These are phyloP conservation scores for Remersonia thermophila DNA, from an alignment of 2,329 filamentous ascomycete genomes.

Conservation along the genomic window DNA sequence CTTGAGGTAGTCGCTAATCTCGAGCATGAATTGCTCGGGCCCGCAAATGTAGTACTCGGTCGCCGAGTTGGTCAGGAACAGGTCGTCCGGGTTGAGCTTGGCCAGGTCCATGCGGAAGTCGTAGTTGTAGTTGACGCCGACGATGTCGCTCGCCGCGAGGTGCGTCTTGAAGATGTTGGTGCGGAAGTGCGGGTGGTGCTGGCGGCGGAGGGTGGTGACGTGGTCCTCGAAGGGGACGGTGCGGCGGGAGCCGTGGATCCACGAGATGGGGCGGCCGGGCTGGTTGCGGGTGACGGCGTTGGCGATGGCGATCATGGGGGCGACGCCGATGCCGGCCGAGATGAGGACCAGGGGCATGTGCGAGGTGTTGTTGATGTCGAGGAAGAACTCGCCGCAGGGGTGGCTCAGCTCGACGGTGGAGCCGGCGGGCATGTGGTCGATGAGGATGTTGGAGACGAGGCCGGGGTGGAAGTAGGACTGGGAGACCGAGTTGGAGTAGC, in stretches of 20 bases:
- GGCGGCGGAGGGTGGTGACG: slow-evolving; percentile 31
- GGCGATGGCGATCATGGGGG: slow-evolving; percentile 49
- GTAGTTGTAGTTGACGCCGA: slow-evolving; percentile 32
- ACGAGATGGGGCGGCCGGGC: slow-evolving; percentile 39
- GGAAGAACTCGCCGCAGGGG: slow-evolving; percentile 50
- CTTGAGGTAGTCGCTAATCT: slow-evolving; percentile 33
- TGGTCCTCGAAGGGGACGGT: slow-evolving; percentile 42
- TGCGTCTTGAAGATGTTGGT: slow-evolving; percentile 39
- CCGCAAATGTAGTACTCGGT: slow-evolving; percentile 45
- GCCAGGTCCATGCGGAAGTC: slow-evolving; percentile 35
- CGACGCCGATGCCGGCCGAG: slow-evolving; percentile 48
- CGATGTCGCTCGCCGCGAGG: slow-evolving; percentile 32
- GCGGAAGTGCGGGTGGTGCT: slow-evolving; percentile 23
- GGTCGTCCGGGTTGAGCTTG: slow-evolving; percentile 28
- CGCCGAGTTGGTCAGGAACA: slow-evolving; percentile 32
- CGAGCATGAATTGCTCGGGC: slow-evolving; percentile 41
- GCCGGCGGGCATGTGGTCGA: slow-evolving; percentile 48
- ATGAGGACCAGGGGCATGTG: slow-evolving; percentile 45
- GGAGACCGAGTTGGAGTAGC: slow-evolving; percentile 29
- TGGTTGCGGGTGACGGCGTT: slow-evolving; percentile 37
- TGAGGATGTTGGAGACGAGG: slow-evolving; percentile 57
- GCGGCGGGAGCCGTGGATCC: slow-evolving; percentile 45
- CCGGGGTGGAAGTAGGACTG: slow-evolving; percentile 42
- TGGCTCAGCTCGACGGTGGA: slow-evolving; percentile 54
- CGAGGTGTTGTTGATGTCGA: slow-evolving; percentile 30